Evolutionary conservation across 176 grass and related monocot species (phyloP).

Genomic region (Dactylis glomerata): DNA sequence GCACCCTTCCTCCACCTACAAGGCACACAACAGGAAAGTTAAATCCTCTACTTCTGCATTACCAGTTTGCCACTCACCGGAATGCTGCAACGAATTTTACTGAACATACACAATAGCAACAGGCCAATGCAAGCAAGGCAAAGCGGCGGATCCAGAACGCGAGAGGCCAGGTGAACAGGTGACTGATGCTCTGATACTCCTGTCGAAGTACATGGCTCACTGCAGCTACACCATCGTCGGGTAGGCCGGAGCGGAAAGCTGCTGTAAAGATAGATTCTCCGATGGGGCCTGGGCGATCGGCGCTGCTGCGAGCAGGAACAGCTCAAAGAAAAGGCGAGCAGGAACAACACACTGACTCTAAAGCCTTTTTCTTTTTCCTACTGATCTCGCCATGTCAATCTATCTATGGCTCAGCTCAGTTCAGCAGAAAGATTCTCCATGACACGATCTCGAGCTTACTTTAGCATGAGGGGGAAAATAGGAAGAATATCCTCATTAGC

Average conservation of each 20-base stretch:
- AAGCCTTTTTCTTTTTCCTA: constrained; percentile 3
- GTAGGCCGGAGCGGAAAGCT: not conserved
- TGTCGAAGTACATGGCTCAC: not conserved
- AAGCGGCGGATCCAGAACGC: not conserved
- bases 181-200: not conserved
- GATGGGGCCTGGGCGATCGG: not conserved
- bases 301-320: constrained; percentile 1
- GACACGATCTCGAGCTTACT: not conserved
- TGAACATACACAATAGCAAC: not conserved
- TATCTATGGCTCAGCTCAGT: constrained; percentile 5
- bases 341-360: not conserved
- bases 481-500: not conserved
- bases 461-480: not conserved
- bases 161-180: not conserved
- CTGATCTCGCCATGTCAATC: constrained; percentile 21
- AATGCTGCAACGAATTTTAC: not conserved
- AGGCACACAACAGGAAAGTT: not conserved
- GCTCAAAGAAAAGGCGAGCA: constrained; percentile 5
- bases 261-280: constrained; percentile 7
- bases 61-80: not conserved
- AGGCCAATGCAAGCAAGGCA: not conserved
- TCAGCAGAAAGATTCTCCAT: constrained; percentile 39
- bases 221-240: not conserved
- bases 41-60: not conserved
- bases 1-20: constrained; percentile 90